Percentiles rank a stretch among this genome's conserved stretches.
Evolutionary conservation across 2,329 filamentous ascomycete genomes (phyloP).

Genomic region (Fonsecaea nubica): DNA sequence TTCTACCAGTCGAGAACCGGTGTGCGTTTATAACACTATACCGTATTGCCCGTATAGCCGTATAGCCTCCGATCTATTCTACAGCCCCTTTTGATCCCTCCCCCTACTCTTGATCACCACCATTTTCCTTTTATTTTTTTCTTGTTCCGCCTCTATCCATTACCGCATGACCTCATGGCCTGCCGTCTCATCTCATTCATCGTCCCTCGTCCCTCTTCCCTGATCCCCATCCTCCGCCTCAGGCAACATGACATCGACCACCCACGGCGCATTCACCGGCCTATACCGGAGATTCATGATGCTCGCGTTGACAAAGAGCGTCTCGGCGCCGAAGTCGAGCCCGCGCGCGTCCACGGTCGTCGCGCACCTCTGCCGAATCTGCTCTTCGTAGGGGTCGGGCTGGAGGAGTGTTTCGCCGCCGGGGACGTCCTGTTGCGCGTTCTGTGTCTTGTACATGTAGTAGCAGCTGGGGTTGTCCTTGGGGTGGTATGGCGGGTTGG

Average conservation of each 20-base stretch:
- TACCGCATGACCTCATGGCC: too few species aligned
- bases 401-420: constrained; percentile 11
- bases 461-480: constrained; percentile 1
- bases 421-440: background rate
- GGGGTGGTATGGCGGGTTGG: background rate
- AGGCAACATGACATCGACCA: constrained; percentile 60
- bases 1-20: too few species aligned
- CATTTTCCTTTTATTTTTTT: too few species aligned
- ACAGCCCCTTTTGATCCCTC: too few species aligned
- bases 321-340: constrained; percentile 57
- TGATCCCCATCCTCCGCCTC: background rate
- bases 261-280: constrained; percentile 61
- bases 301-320: constrained; percentile 65
- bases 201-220: background rate
- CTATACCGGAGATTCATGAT: constrained; percentile 60
- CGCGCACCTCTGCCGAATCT: constrained; percentile 32
- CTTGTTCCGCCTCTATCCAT: too few species aligned
- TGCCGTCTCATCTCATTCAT: too few species aligned
- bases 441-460: background rate
- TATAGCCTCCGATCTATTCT: too few species aligned
- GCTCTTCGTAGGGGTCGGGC: constrained; percentile 11
- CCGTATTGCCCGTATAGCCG: too few species aligned
- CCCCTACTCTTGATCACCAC: too few species aligned
- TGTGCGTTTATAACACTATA: too few species aligned
- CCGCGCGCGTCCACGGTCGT: constrained; percentile 46